Evolutionary conservation across 2,329 filamentous ascomycete species (phyloP).

Genomic region (Rosellinia necatrix): DNA sequence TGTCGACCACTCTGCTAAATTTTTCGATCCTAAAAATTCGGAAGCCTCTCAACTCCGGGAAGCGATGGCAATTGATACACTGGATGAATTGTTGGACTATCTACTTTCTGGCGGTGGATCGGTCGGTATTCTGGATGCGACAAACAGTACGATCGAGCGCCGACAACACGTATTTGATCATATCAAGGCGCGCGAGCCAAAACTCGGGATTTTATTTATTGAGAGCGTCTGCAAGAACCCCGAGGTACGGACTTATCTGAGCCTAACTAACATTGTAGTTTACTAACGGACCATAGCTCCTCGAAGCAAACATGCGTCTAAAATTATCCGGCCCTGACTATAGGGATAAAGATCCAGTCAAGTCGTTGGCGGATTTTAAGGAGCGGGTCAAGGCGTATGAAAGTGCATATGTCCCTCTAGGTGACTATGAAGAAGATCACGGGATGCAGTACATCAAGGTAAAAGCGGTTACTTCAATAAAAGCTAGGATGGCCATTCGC

Average conservation of each 20-base stretch:
- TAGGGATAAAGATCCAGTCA: slow-evolving; percentile 85
- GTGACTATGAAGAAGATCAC: slow-evolving; percentile 86
- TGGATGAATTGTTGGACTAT: slow-evolving; percentile 91
- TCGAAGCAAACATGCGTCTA: slow-evolving; percentile 96
- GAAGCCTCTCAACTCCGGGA: slow-evolving; percentile 83
- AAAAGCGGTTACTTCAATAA: slow-evolving; percentile 24
- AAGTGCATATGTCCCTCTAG: slow-evolving; percentile 89
- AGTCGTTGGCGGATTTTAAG: slow-evolving; percentile 89
- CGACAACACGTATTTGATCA: slow-evolving; percentile 82
- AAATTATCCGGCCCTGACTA: slow-evolving; percentile 97
- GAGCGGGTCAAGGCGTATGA: slow-evolving; percentile 91
- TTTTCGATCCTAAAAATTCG: slow-evolving; percentile 91
- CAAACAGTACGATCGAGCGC: slow-evolving; percentile 90
- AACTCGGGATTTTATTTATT: slow-evolving; percentile 89
- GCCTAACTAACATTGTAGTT: neutral
- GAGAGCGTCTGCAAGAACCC: slow-evolving; percentile 91
- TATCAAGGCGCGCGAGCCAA: slow-evolving; percentile 81
- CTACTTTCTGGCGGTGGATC: slow-evolving; percentile 81
- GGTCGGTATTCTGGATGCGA: slow-evolving; percentile 94
- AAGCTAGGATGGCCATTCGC: slow-evolving; percentile 12
- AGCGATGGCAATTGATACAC: slow-evolving; percentile 87
- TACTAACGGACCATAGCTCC: slow-evolving; percentile 52
- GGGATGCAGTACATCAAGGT: slow-evolving; percentile 91
- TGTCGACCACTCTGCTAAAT: slow-evolving; percentile 85
- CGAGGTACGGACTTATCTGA: slow-evolving; percentile 49